These are phyloP conservation scores for Petunia secreta DNA, from an alignment of 257 asterid species.

Conservation along the genomic window DNA sequence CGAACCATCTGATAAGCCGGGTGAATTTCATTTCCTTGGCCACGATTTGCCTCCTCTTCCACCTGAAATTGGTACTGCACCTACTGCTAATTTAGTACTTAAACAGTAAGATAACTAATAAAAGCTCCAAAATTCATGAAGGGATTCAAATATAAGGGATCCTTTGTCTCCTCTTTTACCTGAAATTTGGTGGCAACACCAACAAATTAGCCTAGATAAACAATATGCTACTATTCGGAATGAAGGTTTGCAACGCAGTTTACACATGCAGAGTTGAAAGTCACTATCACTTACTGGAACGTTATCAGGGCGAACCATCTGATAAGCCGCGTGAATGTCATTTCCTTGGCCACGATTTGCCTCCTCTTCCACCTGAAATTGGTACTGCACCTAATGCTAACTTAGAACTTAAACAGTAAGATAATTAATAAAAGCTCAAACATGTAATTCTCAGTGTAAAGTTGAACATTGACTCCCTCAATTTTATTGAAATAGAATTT, in stretches of 20 bases:
- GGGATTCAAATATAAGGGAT: background rate
- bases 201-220: background rate
- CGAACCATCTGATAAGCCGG: constrained; percentile 26
- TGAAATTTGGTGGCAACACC: background rate
- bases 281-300: constrained; percentile 31
- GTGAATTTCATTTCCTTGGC: constrained; percentile 5
- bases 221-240: background rate
- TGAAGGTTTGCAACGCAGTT: background rate
- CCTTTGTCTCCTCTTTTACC: too few relatives aligned
- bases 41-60: background rate
- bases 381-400: background rate
- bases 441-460: background rate
- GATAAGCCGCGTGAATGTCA: constrained; percentile 26
- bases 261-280: background rate
- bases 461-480: constrained; percentile 3
- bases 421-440: background rate
- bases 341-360: background rate
- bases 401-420: background rate
- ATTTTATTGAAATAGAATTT: background rate
- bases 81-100: background rate
- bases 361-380: constrained; percentile 18
- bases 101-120: background rate
- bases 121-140: background rate
- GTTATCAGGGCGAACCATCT: constrained; percentile 25
- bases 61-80: background rate